Conservation (phyloP, 2,329 filamentous ascomycete species). For the Microdochium trichocladiopsis region DNA sequence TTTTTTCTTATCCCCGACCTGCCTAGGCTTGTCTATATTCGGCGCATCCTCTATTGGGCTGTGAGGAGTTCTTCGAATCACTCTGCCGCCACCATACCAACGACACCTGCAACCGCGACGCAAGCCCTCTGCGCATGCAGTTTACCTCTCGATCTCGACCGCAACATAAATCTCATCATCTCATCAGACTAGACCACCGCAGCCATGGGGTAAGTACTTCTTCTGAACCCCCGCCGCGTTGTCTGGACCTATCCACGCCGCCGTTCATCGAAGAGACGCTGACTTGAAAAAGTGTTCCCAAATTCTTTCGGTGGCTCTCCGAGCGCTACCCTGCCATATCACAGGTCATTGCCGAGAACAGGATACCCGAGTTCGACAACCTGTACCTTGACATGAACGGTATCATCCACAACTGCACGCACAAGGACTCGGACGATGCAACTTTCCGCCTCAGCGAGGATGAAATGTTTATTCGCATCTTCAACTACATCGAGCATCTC, state of each 20-base stretch:
- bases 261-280: constrained; percentile 13
- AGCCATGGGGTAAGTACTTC: constrained; percentile 6
- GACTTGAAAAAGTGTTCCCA: constrained; percentile 52
- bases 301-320: constrained; percentile 98
- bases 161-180: background rate
- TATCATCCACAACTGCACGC: constrained; percentile 99
- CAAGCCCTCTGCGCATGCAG: background rate
- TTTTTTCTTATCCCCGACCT: background rate
- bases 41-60: no score
- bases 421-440: constrained; percentile 89
- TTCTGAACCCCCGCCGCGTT: background rate
- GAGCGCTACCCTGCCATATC: constrained; percentile 98
- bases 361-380: constrained; percentile 97
- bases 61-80: no score
- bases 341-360: constrained; percentile 95
- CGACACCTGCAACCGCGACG: background rate
- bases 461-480: constrained; percentile 99
- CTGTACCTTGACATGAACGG: constrained; percentile 99
- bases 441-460: constrained; percentile 93
- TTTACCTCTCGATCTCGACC: background rate
- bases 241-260: background rate
- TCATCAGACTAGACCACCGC: constrained; percentile 1
- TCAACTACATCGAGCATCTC: constrained; percentile 98
- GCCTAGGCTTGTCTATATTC: background rate
- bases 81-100: no score